These are phyloP conservation scores for Pezicula radicicola DNA, from an alignment of 2,329 filamentous ascomycete genomes.

Conservation along the genomic window DNA sequence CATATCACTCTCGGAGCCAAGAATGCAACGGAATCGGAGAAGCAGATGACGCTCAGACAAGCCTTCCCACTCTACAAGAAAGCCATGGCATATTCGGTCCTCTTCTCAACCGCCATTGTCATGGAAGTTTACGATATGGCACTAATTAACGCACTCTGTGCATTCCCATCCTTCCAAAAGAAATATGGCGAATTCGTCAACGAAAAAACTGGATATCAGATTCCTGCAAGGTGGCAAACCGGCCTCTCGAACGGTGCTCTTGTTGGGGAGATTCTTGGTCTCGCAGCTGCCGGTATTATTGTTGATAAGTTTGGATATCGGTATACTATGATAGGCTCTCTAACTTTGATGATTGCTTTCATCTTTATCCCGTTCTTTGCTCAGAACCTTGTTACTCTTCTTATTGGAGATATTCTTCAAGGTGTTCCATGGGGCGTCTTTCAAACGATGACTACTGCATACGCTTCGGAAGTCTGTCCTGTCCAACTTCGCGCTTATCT, in stretches of 20 bases:
- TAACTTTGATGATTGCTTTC: conserved; percentile 38
- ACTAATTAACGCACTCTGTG: conserved; percentile 29
- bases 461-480: conserved; percentile 27
- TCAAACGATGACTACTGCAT: conserved; percentile 32
- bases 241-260: conserved; percentile 25
- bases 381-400: conserved; percentile 39
- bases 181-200: conserved; percentile 26
- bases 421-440: conserved; percentile 42
- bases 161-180: conserved; percentile 26
- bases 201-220: conserved; percentile 29
- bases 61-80: conserved; percentile 17
- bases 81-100: conserved; percentile 27
- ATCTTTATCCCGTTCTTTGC: conserved; percentile 48
- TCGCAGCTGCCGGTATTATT: conserved; percentile 43
- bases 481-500: conserved; percentile 1
- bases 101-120: conserved; percentile 33
- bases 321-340: conserved; percentile 41
- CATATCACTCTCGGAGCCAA: background rate
- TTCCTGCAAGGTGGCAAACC: conserved; percentile 31
- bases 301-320: conserved; percentile 40
- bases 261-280: conserved; percentile 38
- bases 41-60: conserved; percentile 12
- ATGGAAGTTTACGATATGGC: conserved; percentile 39
- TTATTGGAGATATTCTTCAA: conserved; percentile 44
- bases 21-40: conserved; percentile 15